These are phyloP conservation scores for Heracleum sosnowskyi DNA, from an alignment of 129 eudicot species.

Conservation along the genomic window DNA sequence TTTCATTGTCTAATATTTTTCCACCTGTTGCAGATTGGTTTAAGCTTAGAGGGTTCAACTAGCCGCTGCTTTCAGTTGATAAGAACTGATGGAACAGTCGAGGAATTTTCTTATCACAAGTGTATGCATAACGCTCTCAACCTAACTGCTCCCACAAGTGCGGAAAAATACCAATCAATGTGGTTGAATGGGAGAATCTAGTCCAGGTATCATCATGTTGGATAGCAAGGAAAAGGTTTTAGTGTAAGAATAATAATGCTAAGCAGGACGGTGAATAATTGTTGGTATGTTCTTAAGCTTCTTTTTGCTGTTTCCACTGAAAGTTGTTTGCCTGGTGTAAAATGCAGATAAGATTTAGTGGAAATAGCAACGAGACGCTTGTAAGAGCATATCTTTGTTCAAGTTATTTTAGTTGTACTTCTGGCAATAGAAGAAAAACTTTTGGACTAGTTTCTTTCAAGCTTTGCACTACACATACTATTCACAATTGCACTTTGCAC, in stretches of 20 bases:
- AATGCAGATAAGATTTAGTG: constrained; percentile 27
- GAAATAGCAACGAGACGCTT: constrained; percentile 9
- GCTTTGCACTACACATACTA: background rate
- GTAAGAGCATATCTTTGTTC: constrained; percentile 2
- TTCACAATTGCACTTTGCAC: background rate
- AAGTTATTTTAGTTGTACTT: constrained; percentile 15
- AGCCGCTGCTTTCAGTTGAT: constrained; percentile 67
- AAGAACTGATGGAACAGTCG: constrained; percentile 54
- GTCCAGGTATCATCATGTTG: background rate
- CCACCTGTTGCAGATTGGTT: constrained; percentile 46
- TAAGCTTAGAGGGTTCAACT: constrained; percentile 33
- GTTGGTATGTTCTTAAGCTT: constrained; percentile 59
- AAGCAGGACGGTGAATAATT: background rate
- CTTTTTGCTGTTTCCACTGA: constrained; percentile 99
- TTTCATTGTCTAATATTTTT: background rate
- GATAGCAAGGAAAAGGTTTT: background rate
- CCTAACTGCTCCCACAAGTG: constrained; percentile 35
- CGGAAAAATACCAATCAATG: constrained; percentile 30
- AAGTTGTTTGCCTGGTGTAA: constrained; percentile 50
- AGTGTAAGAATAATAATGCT: background rate
- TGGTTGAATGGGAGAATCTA: constrained; percentile 28
- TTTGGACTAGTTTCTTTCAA: background rate
- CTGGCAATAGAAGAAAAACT: background rate
- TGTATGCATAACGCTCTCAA: constrained; percentile 62
- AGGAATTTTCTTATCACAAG: constrained; percentile 81